Conservation (phyloP, 208 protist genomes). For the Wallacemonas collosoma region DNA sequence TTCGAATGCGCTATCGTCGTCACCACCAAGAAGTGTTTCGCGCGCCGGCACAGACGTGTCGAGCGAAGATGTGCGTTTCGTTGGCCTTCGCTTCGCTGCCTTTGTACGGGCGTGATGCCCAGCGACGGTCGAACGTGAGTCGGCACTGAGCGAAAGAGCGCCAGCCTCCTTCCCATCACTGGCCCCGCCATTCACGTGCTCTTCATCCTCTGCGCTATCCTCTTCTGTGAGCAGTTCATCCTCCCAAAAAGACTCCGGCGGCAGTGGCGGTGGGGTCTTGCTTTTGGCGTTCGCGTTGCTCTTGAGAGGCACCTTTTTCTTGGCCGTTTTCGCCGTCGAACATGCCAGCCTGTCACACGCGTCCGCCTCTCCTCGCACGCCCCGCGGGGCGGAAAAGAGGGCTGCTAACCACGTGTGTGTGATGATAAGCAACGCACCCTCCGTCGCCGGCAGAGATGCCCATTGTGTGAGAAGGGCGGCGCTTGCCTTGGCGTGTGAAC, state of each 20-base stretch:
- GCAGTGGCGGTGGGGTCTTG: not conserved
- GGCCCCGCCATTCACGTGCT: not conserved
- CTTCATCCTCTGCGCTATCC: not conserved
- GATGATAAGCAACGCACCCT: not conserved
- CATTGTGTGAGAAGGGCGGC: constrained; percentile 11
- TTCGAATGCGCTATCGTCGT: not conserved
- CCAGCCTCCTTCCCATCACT: not conserved
- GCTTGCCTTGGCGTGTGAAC: not conserved
- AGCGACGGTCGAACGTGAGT: too few species aligned
- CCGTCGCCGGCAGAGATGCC: not conserved
- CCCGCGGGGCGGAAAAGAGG: not conserved
- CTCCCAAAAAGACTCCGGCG: constrained; percentile 20
- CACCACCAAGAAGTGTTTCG: constrained; percentile 9
- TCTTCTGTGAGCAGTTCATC: constrained; percentile 1
- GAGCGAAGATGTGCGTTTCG: not conserved
- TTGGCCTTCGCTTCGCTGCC: too few species aligned
- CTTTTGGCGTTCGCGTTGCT: not conserved
- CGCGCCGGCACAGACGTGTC: not conserved
- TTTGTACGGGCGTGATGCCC: too few species aligned
- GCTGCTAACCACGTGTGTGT: constrained; percentile 1
- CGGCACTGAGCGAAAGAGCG: too few species aligned
- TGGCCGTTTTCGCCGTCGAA: not conserved
- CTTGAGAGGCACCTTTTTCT: not conserved
- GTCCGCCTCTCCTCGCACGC: too few species aligned
- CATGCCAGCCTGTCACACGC: too few species aligned